Base-by-base conservation (phyloP, 202 grass and related monocot genomes). In the Schoenoplectus triqueter region DNA sequence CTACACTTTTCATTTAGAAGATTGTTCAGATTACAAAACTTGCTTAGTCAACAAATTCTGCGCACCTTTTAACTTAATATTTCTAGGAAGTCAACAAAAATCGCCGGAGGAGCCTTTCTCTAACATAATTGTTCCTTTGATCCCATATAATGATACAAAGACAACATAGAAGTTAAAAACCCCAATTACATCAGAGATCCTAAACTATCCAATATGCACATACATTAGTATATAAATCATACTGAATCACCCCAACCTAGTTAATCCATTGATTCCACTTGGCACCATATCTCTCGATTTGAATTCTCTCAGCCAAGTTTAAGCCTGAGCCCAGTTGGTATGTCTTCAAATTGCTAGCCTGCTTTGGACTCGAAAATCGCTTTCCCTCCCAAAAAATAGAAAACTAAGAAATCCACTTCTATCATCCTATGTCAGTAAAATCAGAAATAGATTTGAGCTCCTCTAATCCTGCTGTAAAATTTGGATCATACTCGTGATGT, bases 391-490 rank as follows among this genome's bases (percentile, higher is more conserved):
- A 15, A 65, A 83, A 83, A 71, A 41, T 21, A 15, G 21, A 55
- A 83, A 83, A 71, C 81, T 69, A 83, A 83, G 49, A 82, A 66
- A 82, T 42, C 13, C 65, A 55, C 63, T 83, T 44, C 22, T 69
- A 67, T 92, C 88, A 99, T 88, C 96, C 96, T 6, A 96, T 85
- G 56, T 99, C 96, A 51, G 92, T 92, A 66, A 99, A 89, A 89
- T 99, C 92, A 45, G 75, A 85, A 77, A 94, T 84, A 72, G 92
- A 90, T 67, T 94, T 89, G 55, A 91, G 88, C 48, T 94, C 92
- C 88, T 92, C 93, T n/a, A 94, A 88, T 65, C 84, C 82, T 83
- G 69, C 65, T 85, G 88, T 82, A 56, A 88, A 93, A 84, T 31
- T 71, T 21, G 84, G 86, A 68, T 92, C 90, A 54, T 92, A 93